Base-by-base conservation (phyloP, 1,139 yeast species). In the Meyerozyma sp. region DNA sequence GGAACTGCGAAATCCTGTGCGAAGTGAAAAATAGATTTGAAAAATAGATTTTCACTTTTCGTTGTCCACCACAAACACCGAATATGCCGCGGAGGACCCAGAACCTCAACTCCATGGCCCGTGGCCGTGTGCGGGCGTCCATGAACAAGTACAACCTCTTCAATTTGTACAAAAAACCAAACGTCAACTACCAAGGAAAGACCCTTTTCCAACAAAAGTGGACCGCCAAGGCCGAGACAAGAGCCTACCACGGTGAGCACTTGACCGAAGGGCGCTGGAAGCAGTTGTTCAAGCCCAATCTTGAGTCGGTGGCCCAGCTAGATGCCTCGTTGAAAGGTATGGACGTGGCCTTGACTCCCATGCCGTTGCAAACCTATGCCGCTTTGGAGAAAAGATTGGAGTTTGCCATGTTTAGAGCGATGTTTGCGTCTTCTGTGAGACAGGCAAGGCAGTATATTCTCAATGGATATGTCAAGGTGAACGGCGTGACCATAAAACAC, bases 191-290 rank as follows among this genome's bases (percentile, higher is more conserved):
- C 58, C 55, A 73, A 46, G 76, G 81, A 8, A 79, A 77, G 57
- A 78, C 90, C 13, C 67, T 88, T 46, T 93, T 76, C 67, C 96
- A 90, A 66, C 96, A 91, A 65, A 89, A 90, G 67, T 93, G 96
- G 91, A 68, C 75, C 8, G 84, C 97, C 43, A 93, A 94, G 63
- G 84, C 84, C 58, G 97, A 90, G 61, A 84, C 98, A 4, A 79
- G 98, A 67, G 85, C 94, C 1, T 93, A 93, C 63, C 98, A 93
- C 62, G 98, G 98, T 54, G 98, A 93, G 58, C 91, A 86, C 61
- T 66, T 93, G 46, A 85, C 94, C 1, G 98, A 93, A 62, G 71
- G 81, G 25, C 81, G 93, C 59, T 88, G 91, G 81, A 81, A 84
- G 59, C 71, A 81, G 26, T 64, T 79, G 42, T 90, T 90, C 65